Base-by-base conservation (phyloP, 2,329 filamentous ascomycete species). In the Cercospora sesami region DNA sequence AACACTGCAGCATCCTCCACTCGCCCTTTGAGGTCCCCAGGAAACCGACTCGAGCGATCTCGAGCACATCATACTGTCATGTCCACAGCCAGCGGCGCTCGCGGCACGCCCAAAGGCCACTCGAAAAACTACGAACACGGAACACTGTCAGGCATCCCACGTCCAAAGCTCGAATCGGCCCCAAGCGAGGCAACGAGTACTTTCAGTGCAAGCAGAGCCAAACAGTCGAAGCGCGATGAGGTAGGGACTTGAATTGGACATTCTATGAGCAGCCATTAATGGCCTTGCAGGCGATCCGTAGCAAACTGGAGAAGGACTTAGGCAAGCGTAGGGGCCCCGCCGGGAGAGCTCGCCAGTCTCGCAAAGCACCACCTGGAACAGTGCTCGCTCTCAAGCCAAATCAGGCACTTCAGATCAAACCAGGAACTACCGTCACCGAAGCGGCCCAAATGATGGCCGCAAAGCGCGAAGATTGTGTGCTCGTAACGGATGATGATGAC, bases 401-500 rank as follows among this genome's bases (percentile, higher is more conserved):
- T 79, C 93, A 92, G 76, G 95, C 95, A 55, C 89, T 99, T 18
- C 95, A 99, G 84, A 98, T 99, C 83, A 98, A 98, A 83, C 95
- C 95, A 63, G 87, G 86, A 72, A 97, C 93, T 28, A 97, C 92
- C 60, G 94, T 99, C 66, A 90, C 95, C 71, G 95, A 99, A 82
- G 95, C 95, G 60, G 95, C 95, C 48, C 95, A 99, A 84, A 85
- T 99, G 78, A 99, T 99, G 95, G 95, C 95, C 65, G 95, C 95
- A 61, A 99, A 99, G 86, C 88, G 95, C 75, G 95, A 99, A 81
- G 95, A 99, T 80, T 99, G 95, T 77, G 95, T 99, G 45, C 83
- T 99, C 69, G 95, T 99, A 26, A 99, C 95, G 51, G 95, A 99
- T 79, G 94, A 98, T 73, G 94, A 99, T 81, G 95, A 99, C 77